Evolutionary conservation across 345 rosid species (phyloP), one percentile per base, ranked within the genome.

Genomic region (Odontarrhena argentea): DNA sequence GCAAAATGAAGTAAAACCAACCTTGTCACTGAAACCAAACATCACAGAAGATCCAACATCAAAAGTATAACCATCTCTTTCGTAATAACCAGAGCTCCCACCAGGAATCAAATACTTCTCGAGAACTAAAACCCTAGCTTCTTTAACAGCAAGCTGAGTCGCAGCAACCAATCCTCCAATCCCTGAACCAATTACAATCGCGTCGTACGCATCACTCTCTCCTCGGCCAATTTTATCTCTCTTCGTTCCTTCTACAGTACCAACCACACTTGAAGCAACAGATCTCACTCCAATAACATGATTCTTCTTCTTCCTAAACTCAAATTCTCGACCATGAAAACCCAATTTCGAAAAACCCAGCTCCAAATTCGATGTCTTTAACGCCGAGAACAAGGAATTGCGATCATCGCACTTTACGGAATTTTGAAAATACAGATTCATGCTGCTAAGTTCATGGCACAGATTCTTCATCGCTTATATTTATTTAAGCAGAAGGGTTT

Each of bases 61-160:
- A 75, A 94, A 94, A 47, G 91, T 94, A 58, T 77, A 88, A 2
- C 95, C 97, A 80, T 88, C 95, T 74, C 89, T 83, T 74, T 85
- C 74, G 36, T 87, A 94, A 76, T 76, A 84, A 22, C 99, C 96
- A 63, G 96, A 94, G 71, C 99, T 94, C n/a, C 97, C 95, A 30
- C 97, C 96, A 49, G 97, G 97, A 78, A 94, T 94, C 79, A 87
- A 84, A 77, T 94, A 94, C 81, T 90, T 90, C 86, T 90, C 96
- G 56, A 88, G 66, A 37, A 85, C 92, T 70, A 94, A 69, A 75
- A 94, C 92, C 83, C 64, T 83, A 46, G 96, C 97, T 68, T 96
- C 92, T 74, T 90, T 94, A 48, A 90, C 89, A 0, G 96, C 88
- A 55, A 94, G 58, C 79, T 94, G 96, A 4, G 97, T 88, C 9